Base-by-base conservation (phyloP, 345 rosid species). In the Rhizophora mangle region DNA sequence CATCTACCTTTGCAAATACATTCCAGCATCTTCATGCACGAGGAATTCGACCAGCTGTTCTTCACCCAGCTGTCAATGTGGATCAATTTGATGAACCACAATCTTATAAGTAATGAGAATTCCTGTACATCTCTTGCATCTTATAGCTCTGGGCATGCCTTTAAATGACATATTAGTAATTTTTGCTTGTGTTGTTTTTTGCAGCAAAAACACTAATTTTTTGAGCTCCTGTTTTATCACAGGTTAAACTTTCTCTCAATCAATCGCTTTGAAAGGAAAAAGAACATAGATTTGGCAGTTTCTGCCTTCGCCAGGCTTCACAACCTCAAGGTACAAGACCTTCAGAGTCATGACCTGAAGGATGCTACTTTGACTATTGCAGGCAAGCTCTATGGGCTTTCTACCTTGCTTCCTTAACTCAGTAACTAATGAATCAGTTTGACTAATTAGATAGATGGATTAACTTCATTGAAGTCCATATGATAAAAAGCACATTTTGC, bases 231-330 rank as follows among this genome's bases (percentile, higher is more conserved):
- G 68, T 34, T 56, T 21, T n/a, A 7, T n/a, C 65, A n/a, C 71
- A 91, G 97, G 85, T 77, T 88, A 81, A 87, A 88, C 80, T 89
- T 87, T 67, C 92, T 91, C 67, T 91, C 96, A 59, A 83, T 91
- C 71, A 94, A 94, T 66, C 93, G 96, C n/a, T 91, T 87, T 68
- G 97, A 89, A 79, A 85, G 86, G 84, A 93, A 93, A 78, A 90
- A 91, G 89, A 89, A 89, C 79, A 88, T 93, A 19, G 87, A 86
- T 22, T 80, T 93, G 72, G 97, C 97, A n/a, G 81, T 93, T 76
- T 85, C 92, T 22, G 97, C 96, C 64, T 93, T 90, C 78, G 93
- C 93, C 5, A 78, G 77, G 78, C 92, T 93, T 47, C 82, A 78
- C 67, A 83, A 65, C 54, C 78, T 72, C 51, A 79, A 80, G 60